phyloP scores from a whole-genome alignment of 192 early-diverging fungal genomes.

The Coemansia sp. region DNA sequence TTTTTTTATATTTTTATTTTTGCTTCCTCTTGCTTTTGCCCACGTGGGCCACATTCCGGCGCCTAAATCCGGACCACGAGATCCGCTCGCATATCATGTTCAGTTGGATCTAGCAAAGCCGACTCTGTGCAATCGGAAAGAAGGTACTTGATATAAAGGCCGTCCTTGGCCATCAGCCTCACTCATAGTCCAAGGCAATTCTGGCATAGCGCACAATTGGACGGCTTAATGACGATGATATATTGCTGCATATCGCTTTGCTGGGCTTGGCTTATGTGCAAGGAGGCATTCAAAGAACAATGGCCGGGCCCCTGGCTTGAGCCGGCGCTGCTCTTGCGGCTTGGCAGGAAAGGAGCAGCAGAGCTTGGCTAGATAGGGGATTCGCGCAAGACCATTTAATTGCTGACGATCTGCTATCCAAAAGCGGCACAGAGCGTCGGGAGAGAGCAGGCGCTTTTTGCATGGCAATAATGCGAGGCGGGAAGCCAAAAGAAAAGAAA shows the following conservation, averaged over 20 bases:
- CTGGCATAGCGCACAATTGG: neutral
- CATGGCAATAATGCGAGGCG: neutral
- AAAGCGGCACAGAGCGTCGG: neutral
- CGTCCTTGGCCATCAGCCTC: too few species aligned
- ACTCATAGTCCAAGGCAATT: too few species aligned
- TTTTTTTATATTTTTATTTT: too few species aligned
- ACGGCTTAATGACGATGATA: neutral
- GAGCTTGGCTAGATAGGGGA: neutral
- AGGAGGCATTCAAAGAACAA: neutral
- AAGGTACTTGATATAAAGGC: too few species aligned
- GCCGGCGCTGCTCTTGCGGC: neutral
- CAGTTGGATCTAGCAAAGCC: too few species aligned
- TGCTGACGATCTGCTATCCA: neutral
- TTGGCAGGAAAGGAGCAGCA: neutral
- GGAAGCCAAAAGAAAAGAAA: neutral
- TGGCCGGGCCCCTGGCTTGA: neutral
- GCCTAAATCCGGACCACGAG: neutral
- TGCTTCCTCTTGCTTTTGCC: too few species aligned
- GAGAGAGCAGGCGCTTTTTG: neutral
- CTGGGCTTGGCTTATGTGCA: neutral
- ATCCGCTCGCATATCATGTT: neutral
- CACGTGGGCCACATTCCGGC: neutral
- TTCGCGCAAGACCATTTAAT: neutral
- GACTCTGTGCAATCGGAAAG: too few species aligned
- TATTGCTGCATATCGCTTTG: neutral